Evolutionary conservation across 2,329 filamentous ascomycete species (phyloP).

Genomic region (Ophiostoma populinum): DNA sequence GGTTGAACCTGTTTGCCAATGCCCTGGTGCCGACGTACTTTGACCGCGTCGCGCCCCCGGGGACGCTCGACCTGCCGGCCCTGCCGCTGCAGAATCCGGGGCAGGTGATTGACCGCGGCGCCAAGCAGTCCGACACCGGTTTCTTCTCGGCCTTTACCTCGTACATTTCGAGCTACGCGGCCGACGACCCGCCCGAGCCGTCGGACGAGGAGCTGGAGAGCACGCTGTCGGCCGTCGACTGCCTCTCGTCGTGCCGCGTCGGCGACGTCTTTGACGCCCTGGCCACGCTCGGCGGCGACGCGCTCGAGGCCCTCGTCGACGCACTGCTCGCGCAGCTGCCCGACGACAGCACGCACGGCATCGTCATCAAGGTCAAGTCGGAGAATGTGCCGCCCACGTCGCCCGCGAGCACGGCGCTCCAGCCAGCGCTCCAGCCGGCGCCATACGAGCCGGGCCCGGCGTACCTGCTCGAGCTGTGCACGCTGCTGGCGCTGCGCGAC

Average conservation of each 20-base stretch:
- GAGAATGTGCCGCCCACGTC: conserved; percentile 45
- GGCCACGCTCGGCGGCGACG: conserved; percentile 33
- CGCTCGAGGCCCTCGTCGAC: conserved; percentile 37
- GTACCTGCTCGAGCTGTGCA: conserved; percentile 83
- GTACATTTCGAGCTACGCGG: conserved; percentile 97
- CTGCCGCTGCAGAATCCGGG: conserved; percentile 86
- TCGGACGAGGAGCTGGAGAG: conserved; percentile 95
- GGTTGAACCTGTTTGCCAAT: conserved; percentile 91
- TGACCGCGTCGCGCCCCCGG: conserved; percentile 31
- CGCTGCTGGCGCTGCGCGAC: conserved; percentile 62
- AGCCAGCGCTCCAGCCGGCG: conserved; percentile 35
- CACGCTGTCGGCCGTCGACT: conserved; percentile 86
- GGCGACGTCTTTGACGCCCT: conserved; percentile 71
- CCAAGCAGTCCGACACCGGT: conserved; percentile 61
- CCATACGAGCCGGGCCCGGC: conserved; percentile 73
- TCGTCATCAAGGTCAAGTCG: conserved; percentile 80
- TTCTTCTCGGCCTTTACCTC: conserved; percentile 89
- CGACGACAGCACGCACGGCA: conserved; percentile 56
- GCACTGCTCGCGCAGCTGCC: conserved; percentile 71
- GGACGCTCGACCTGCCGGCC: conserved; percentile 51
- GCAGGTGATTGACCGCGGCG: conserved; percentile 77
- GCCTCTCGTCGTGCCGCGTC: conserved; percentile 77
- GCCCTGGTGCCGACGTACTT: conserved; percentile 77
- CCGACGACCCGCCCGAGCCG: conserved; percentile 91
- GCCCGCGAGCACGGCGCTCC: conserved; percentile 21